Evolutionary conservation across 2,329 filamentous ascomycete species (phyloP).

Genomic region (Ophiostoma tasmaniense): DNA sequence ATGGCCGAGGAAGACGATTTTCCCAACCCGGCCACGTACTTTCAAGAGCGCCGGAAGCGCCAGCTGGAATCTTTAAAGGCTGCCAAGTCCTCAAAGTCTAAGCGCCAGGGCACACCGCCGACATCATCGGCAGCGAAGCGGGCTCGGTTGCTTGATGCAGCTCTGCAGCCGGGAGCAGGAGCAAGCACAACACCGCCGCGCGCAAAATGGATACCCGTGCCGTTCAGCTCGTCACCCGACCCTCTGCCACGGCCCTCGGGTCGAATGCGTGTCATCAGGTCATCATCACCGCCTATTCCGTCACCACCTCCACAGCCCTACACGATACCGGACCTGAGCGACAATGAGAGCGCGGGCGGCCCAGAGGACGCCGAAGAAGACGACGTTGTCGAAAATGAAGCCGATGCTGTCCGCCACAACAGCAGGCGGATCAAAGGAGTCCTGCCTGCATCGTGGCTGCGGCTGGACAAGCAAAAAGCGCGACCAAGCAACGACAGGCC

Average conservation of each 20-base stretch:
- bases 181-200: background rate
- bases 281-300: background rate
- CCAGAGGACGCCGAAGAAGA: background rate
- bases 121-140: conserved; percentile 24
- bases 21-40: conserved; percentile 22
- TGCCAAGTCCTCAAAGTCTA: conserved; percentile 14
- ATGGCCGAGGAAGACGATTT: conserved; percentile 28
- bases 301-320: background rate
- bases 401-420: conserved; percentile 33
- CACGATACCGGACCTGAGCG: conserved; percentile 5
- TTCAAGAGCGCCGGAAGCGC: conserved; percentile 19
- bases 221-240: conserved; percentile 16
- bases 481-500: conserved; percentile 14
- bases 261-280: background rate
- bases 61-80: background rate
- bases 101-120: conserved; percentile 21
- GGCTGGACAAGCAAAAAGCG: conserved; percentile 44
- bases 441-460: conserved; percentile 58
- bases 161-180: background rate
- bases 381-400: conserved; percentile 29
- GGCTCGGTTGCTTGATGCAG: conserved; percentile 13
- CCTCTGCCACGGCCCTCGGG: background rate
- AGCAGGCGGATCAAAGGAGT: conserved; percentile 49
- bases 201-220: conserved; percentile 16
- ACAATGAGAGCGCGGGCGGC: conserved; percentile 4